Conservation (phyloP, 306 rosid genomes). For the Quercus parvula region DNA sequence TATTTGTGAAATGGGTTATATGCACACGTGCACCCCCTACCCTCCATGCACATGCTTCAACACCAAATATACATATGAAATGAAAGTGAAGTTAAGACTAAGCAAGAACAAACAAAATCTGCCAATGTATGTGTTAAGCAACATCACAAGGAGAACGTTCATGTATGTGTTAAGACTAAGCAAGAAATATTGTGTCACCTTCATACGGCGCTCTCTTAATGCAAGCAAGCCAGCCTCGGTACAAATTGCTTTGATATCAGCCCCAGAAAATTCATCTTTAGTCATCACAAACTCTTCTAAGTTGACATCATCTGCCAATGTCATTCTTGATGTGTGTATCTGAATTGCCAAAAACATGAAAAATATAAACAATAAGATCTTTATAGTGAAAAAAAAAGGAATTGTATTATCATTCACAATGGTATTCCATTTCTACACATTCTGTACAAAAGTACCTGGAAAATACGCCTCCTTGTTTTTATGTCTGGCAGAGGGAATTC, state of each 20-base stretch:
- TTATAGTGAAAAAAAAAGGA: background rate
- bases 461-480: slow-evolving; percentile 62
- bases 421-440: background rate
- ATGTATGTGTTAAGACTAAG: background rate
- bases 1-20: background rate
- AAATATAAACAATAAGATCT: background rate
- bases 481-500: slow-evolving; percentile 65
- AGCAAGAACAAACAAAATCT: too few species aligned
- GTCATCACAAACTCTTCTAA: slow-evolving; percentile 65
- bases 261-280: slow-evolving; percentile 64
- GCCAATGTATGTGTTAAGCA: background rate
- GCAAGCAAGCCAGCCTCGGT: slow-evolving; percentile 65
- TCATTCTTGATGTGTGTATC: slow-evolving; percentile 61
- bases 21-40: background rate
- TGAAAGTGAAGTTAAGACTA: background rate
- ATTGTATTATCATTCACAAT: background rate
- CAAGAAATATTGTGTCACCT: slow-evolving; percentile 25
- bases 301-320: slow-evolving; percentile 64
- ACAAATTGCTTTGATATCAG: slow-evolving; percentile 64
- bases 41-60: background rate
- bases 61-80: background rate
- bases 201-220: slow-evolving; percentile 59
- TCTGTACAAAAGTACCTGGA: slow-evolving; percentile 31
- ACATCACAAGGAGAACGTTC: background rate
- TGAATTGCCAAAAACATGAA: slow-evolving; percentile 2